Evolutionary conservation across 805 yeast genomes (phyloP), one percentile per base, ranked within the genome.

Genomic region (Schwanniomyces vanrijiae): DNA sequence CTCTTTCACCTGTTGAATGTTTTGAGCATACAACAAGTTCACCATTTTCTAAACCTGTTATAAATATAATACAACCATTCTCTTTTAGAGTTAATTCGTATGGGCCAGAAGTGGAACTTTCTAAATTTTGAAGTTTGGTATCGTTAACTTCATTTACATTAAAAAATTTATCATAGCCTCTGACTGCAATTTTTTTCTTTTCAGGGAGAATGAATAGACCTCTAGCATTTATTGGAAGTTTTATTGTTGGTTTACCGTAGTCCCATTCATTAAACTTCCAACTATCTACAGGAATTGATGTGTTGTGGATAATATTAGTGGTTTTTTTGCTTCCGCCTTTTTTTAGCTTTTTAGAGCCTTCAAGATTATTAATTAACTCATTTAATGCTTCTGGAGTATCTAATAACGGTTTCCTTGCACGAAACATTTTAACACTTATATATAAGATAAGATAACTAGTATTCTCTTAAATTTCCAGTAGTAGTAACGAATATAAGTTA

Each of bases 91-190:
- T 83, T 2, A 90, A 79, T 16, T 78, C 80, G 62, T 86, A 94
- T 0, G 97, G 97, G 0, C 96, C 97, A 4, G 35, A 26, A 0
- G 94, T 84, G 14, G 48, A 37, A 0, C 53, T 41, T n/a, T 58
- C 55, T 4, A 90, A 60, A 54, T 61, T 58, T 0, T 65, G 66
- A 72, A 82, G 74, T 48, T 71, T 76, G 0, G 96, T 85, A 5
- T 52, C 52, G 0, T 66, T 53, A 1, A 78, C 74, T 62, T 94
- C 99, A 51, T 75, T 80, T 3, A 90, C 71, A 60, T 88, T 92
- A 77, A 90, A 94, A 65, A 94, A 94, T 67, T 94, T 94, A 65
- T 94, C 94, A 62, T 94, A 94, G 0, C 99, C 99, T 55, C 99
- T 72, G 1, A 84, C 83, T 1, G 82, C 82, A 19, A 94, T 86